Evolutionary conservation across 78 protist species (phyloP), one percentile per base, ranked within the genome.

Genomic region (Dictyostelium capitatum): DNA sequence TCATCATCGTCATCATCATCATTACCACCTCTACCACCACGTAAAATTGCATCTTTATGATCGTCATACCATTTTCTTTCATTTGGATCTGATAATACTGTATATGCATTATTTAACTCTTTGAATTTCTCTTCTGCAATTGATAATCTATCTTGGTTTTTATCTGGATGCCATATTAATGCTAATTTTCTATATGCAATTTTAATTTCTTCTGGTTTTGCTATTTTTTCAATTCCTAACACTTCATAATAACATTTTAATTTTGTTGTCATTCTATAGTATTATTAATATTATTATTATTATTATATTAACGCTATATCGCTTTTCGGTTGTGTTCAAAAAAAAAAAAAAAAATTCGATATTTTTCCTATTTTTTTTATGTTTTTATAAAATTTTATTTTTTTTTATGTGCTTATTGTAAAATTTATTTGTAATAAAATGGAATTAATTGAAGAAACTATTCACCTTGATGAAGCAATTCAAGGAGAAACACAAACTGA

Each of bases 61-160:
- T 69, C 77, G 59, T 97, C 98, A 50, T 97, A 97, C 97, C 97
- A 95, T n/a, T 92, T 93, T 23, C 97, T 51, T 84, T 97, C 97
- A 46, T 92, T 64, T 19, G 97, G 47, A 73, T 97, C 98, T 0
- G 82, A 74, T 32, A 97, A 89, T 6, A 89, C 57, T 7, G 67
- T 43, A 69, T 97, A 97, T 30, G 98, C 97, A 46, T 80, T 7
- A 48, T 91, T 91, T 28, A 97, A 59, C 91, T 95, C 97, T 67
- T 96, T 96, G 93, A 97, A 97, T 56, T 25, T 41, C 72, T 95
- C 94, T 28, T 80, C 95, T 5, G 98, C 97, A 0, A 93, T 90
- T 8, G 90, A 84, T 25, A 81, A 9, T 37, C 70, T 70, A 65
- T 91, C 94, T 30, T 67, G 90, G 53, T 97, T 96, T 67, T 95